Conservation (phyloP, 2,329 filamentous ascomycete genomes). For the Aspergillus quadrilineatus region DNA sequence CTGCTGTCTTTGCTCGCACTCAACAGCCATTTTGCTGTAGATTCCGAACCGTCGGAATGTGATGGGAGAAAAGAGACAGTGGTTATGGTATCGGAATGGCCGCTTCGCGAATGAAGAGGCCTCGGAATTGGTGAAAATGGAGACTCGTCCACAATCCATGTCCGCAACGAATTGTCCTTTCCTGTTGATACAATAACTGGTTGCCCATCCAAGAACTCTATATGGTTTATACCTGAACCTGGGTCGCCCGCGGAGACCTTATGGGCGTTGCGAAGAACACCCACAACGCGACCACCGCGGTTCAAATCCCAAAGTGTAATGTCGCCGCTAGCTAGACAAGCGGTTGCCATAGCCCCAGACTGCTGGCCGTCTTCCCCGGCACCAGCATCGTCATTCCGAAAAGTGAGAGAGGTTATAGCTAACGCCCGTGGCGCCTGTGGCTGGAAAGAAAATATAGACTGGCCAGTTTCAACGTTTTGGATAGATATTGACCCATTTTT, state of each 20-base stretch:
- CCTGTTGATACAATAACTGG: conserved; percentile 88
- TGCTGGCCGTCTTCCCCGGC: conserved; percentile 83
- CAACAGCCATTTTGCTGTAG: conserved; percentile 87
- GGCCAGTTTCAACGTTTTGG: conserved; percentile 78
- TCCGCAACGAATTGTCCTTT: conserved; percentile 87
- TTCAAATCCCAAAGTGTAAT: conserved; percentile 97
- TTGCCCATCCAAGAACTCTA: conserved; percentile 87
- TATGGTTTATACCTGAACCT: conserved; percentile 73
- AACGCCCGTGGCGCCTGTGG: conserved; percentile 60
- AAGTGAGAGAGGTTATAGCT: conserved; percentile 78
- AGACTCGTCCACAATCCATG: conserved; percentile 93
- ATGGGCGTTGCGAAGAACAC: conserved; percentile 83
- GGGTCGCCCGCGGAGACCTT: conserved; percentile 58
- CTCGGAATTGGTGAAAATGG: conserved; percentile 86
- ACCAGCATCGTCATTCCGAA: conserved; percentile 83
- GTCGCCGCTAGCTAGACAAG: conserved; percentile 75
- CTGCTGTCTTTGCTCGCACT: conserved; percentile 87
- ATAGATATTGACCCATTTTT: conserved; percentile 74
- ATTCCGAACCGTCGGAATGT: conserved; percentile 84
- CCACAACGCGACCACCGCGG: conserved; percentile 78
- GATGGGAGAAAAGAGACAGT: conserved; percentile 81
- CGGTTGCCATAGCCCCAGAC: conserved; percentile 91
- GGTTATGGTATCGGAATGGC: conserved; percentile 83
- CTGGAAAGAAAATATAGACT: conserved; percentile 67
- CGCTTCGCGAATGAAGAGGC: conserved; percentile 79